Conservation (phyloP, 2,329 filamentous ascomycete genomes). For the Balansia obtecta region DNA sequence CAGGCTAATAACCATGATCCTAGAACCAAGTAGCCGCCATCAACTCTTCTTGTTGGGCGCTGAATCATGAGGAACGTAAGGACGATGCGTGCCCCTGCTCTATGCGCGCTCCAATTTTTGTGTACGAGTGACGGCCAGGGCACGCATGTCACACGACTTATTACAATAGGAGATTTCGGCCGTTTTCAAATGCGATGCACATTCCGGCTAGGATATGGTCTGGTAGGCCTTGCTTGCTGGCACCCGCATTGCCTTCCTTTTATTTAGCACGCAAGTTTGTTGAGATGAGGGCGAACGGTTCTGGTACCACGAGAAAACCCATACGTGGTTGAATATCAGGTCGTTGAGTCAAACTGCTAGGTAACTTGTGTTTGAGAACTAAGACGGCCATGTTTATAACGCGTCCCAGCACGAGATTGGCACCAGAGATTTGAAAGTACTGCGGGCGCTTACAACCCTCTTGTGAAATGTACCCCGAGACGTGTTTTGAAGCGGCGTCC, state of each 20-base stretch:
- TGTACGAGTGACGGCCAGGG: conserved; percentile 1
- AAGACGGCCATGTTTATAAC: too few relatives aligned
- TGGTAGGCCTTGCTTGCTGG: neutral
- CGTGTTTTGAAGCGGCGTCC: too few relatives aligned
- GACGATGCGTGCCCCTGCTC: too few relatives aligned
- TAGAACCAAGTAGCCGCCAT: neutral
- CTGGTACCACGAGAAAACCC: neutral
- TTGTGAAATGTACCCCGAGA: too few relatives aligned
- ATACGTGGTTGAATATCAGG: neutral
- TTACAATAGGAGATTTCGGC: neutral
- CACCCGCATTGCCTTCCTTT: neutral
- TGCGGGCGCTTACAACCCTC: too few relatives aligned
- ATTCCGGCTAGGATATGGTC: neutral
- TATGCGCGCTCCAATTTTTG: neutral
- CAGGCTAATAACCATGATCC: neutral
- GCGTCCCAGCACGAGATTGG: too few relatives aligned
- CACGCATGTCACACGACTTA: neutral
- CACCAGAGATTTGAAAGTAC: too few relatives aligned
- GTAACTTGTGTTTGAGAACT: too few relatives aligned
- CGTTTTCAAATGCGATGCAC: neutral
- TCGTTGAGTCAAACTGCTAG: too few relatives aligned
- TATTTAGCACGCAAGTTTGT: neutral
- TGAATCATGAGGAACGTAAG: neutral
- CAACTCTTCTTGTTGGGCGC: neutral
- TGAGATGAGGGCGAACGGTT: neutral